These are phyloP conservation scores for Phytophthora palmivora DNA, from an alignment of 352 stramenopile genomes.

Conservation along the genomic window DNA sequence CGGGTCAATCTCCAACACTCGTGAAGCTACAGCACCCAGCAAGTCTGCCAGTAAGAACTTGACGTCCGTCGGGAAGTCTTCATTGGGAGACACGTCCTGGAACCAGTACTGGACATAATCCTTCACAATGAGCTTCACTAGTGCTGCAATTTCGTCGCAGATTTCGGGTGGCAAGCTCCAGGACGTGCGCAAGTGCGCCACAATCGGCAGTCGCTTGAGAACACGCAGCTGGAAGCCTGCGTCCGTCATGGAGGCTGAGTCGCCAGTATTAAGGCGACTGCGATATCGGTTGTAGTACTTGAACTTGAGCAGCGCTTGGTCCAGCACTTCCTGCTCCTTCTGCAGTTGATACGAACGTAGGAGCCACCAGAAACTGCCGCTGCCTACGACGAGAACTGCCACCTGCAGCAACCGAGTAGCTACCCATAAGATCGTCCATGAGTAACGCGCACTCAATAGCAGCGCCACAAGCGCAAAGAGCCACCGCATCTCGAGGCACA, in stretches of 20 bases:
- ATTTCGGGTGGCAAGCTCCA: conserved; percentile 64
- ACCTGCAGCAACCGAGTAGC: conserved; percentile 49
- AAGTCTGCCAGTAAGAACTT: conserved; percentile 72
- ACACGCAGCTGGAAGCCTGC: conserved; percentile 61
- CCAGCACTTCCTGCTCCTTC: conserved; percentile 67
- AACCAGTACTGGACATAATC: conserved; percentile 82
- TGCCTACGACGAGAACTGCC: conserved; percentile 50
- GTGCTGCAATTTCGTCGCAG: conserved; percentile 65
- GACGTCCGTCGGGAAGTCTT: conserved; percentile 74
- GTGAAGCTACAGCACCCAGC: conserved; percentile 58
- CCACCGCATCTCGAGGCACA: conserved; percentile 25
- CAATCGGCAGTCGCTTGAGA: conserved; percentile 66
- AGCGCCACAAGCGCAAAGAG: conserved; percentile 32
- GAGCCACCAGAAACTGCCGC: conserved; percentile 65
- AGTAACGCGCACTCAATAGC: conserved; percentile 33
- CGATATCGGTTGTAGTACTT: conserved; percentile 66
- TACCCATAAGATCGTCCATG: conserved; percentile 31
- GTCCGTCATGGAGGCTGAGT: conserved; percentile 32
- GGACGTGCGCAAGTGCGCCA: conserved; percentile 63
- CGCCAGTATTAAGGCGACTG: conserved; percentile 8
- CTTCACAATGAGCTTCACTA: conserved; percentile 55
- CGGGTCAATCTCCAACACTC: conserved; percentile 74
- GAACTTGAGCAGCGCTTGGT: conserved; percentile 56
- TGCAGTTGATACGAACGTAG: conserved; percentile 70
- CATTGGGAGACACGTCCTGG: conserved; percentile 62